Percentiles rank a stretch among this genome's conserved stretches.
Evolutionary conservation across 2,329 filamentous ascomycete species (phyloP).

Genomic region (Zalaria sp.): DNA sequence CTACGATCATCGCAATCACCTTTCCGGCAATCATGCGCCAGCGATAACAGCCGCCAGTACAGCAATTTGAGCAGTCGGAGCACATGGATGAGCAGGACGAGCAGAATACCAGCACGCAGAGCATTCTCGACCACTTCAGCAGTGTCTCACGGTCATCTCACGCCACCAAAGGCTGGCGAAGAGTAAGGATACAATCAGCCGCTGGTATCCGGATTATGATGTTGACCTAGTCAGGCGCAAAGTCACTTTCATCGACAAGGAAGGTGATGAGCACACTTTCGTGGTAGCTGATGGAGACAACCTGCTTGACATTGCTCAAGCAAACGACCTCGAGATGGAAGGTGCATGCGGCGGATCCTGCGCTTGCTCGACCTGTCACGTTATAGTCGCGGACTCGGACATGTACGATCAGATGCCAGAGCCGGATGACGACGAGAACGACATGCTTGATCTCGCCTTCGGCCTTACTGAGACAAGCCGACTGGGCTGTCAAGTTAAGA

Average conservation of each 20-base stretch:
- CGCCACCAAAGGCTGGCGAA: slow-evolving; percentile 75
- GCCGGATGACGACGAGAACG: slow-evolving; percentile 45
- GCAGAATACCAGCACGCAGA: slow-evolving; percentile 15
- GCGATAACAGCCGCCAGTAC: neutral
- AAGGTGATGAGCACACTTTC: slow-evolving; percentile 60
- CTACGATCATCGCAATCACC: neutral
- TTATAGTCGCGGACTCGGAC: slow-evolving; percentile 62
- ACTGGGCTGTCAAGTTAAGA: slow-evolving; percentile 79
- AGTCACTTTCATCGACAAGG: slow-evolving; percentile 89
- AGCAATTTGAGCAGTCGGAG: neutral
- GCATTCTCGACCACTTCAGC: slow-evolving; percentile 52
- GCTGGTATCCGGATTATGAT: neutral
- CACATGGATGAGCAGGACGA: neutral
- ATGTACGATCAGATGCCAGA: slow-evolving; percentile 33
- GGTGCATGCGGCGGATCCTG: slow-evolving; percentile 89
- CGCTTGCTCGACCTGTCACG: slow-evolving; percentile 85
- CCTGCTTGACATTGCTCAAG: slow-evolving; percentile 86
- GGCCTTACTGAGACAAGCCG: slow-evolving; percentile 75
- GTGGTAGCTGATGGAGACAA: slow-evolving; percentile 80
- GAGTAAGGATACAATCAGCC: slow-evolving; percentile 42
- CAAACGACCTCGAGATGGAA: slow-evolving; percentile 95
- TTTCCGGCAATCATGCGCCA: neutral
- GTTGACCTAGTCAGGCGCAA: slow-evolving; percentile 49
- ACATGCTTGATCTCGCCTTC: slow-evolving; percentile 85
- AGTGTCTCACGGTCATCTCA: slow-evolving; percentile 62